Base-by-base conservation (phyloP, 1,284 basidiomycete species). In the Phylloboletellus chloephorus region DNA sequence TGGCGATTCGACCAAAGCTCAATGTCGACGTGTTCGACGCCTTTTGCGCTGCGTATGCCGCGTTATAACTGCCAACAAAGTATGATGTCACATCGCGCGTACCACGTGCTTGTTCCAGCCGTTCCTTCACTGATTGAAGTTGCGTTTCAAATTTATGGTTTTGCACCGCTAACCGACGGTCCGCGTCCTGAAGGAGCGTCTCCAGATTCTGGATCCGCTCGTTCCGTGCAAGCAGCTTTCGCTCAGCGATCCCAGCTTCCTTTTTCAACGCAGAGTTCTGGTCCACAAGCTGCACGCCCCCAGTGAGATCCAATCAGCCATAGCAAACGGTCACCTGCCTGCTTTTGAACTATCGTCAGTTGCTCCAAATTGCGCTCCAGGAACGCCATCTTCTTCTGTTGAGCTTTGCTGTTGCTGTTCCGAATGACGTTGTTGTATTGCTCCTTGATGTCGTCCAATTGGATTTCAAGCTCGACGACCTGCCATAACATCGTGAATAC, bases 331-430 rank as follows among this genome's bases (percentile, higher is more conserved):
- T 23, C 31, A 54, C 68, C 37, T 47, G 82, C 91, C 80, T 97
- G 93, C 68, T 97, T 97, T 76, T 98, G 96, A 24, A 98, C 94
- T 42, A 90, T 69, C 31, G 91, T 95, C 52, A 98, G 72, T 58
- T 97, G 92, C 62, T 98, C 95, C 40, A 99, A 71, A 63, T 98
- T 98, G 49, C 95, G 87, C 62, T 98, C 95, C 44, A 99, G 68
- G 76, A 98, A 95, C 21, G 91, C 90, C 88, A 98, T 96, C 78
- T 98, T 98, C 79, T 95, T 94, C 71, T 97, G 93, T 61, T 98
- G 96, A 4, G 94, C 88, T 65, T 96, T 93, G 65, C 88, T 91
- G 65, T 98, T 97, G 69, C 93, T 95, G 60, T 94, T 95, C 49
- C 93, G 84, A 52, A 98, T 91, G 40, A 99, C 91, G 56, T 96